A percentile compares a stretch with the other conserved stretches of the same genome.
Conservation (phyloP, 345 rosid species). For the Citrus reticulata region DNA sequence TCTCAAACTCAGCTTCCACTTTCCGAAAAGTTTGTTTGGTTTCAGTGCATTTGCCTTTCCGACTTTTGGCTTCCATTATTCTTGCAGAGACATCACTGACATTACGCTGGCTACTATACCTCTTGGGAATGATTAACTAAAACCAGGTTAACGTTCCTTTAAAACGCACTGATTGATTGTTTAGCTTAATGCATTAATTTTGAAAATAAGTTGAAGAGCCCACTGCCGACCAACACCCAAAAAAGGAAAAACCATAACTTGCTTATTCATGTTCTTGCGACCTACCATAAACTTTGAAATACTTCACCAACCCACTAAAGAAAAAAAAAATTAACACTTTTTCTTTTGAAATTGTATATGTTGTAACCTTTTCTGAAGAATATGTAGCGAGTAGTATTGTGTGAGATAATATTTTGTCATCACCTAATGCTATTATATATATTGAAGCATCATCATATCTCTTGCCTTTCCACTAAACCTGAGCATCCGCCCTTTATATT, state of each 20-base stretch:
- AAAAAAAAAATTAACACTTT: no score
- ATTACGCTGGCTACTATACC: background rate
- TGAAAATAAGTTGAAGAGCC: background rate
- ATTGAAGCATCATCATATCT: background rate
- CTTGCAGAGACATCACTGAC: background rate
- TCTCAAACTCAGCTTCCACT: background rate
- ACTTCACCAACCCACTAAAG: background rate
- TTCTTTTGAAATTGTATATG: background rate
- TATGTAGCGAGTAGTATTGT: no score
- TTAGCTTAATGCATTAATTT: background rate
- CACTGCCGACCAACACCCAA: constrained; percentile 3
- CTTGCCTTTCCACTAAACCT: background rate
- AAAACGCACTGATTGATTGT: background rate
- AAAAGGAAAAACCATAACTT: background rate
- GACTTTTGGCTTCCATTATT: background rate
- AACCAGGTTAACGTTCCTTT: background rate
- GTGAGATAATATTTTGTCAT: background rate
- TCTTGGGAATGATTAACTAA: background rate
- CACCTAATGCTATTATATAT: background rate
- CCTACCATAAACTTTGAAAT: background rate
- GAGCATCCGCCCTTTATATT: background rate
- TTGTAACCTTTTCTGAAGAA: background rate
- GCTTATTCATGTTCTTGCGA: background rate
- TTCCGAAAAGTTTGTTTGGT: constrained; percentile 9
- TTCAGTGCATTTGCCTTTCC: constrained; percentile 11